Percentiles rank a stretch among this genome's conserved stretches.
phyloP scores from a whole-genome alignment of 805 yeast species.

The Sugiyamaella marilandica region DNA sequence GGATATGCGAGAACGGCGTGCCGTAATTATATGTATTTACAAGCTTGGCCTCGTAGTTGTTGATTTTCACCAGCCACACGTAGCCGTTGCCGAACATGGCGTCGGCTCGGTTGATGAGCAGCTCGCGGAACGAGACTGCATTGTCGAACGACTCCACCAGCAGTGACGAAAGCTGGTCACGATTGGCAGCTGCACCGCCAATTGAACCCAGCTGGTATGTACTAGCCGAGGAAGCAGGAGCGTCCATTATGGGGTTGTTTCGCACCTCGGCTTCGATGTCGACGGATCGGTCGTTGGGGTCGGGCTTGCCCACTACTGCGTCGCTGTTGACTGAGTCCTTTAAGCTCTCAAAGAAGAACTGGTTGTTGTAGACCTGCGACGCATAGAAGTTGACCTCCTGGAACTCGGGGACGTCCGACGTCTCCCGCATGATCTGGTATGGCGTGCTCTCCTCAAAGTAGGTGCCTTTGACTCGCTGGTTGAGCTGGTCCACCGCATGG shows the following conservation, averaged over 20 bases:
- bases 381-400: slow-evolving; percentile 44
- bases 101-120: slow-evolving; percentile 64
- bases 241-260: slow-evolving; percentile 20
- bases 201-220: slow-evolving; percentile 5
- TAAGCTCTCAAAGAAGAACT: slow-evolving; percentile 54
- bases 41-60: slow-evolving; percentile 35
- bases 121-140: slow-evolving; percentile 66
- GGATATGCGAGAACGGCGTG: slow-evolving; percentile 52
- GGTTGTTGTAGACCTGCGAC: slow-evolving; percentile 87
- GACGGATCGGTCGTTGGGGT: slow-evolving; percentile 23
- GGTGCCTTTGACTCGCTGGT: slow-evolving; percentile 19
- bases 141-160: slow-evolving; percentile 62
- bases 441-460: slow-evolving; percentile 17
- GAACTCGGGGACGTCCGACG: slow-evolving; percentile 15
- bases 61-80: slow-evolving; percentile 69
- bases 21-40: slow-evolving; percentile 91
- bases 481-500: slow-evolving; percentile 34
- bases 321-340: slow-evolving; percentile 25
- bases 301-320: slow-evolving; percentile 23
- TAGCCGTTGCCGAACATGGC: slow-evolving; percentile 87
- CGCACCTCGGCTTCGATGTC: slow-evolving; percentile 21
- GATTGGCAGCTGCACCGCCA: neutral
- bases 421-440: slow-evolving; percentile 18
- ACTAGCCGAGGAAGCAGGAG: neutral
- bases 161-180: slow-evolving; percentile 14